Percentiles rank a stretch among this genome's conserved stretches.
phyloP scores from a whole-genome alignment of 306 rosid species.

The Senna siamea region DNA sequence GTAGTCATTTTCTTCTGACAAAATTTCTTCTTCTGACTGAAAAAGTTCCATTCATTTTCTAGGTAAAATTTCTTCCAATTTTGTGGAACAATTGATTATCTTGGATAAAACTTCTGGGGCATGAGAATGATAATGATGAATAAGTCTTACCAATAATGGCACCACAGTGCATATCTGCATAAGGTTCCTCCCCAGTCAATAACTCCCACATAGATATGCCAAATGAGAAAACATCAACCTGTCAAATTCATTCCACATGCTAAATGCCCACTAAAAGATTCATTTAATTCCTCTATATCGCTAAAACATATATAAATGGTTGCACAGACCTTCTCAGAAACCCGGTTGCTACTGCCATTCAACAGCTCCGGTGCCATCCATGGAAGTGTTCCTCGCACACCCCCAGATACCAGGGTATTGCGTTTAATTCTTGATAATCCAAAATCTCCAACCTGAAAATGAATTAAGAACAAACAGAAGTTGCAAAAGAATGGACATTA shows the following conservation, averaged over 20 bases:
- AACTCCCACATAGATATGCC: constrained; percentile 97
- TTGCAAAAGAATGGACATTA: background rate
- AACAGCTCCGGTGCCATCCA: constrained; percentile 98
- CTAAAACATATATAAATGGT: constrained; percentile 16
- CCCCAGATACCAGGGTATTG: constrained; percentile 90
- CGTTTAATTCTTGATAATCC: constrained; percentile 89
- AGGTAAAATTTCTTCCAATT: background rate
- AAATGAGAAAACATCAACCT: constrained; percentile 96
- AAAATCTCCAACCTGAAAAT: constrained; percentile 86
- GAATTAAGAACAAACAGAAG: constrained; percentile 1
- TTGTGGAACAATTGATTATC: background rate
- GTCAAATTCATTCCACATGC: constrained; percentile 34
- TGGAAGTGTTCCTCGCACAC: constrained; percentile 98
- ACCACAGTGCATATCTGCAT: constrained; percentile 96
- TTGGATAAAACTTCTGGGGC: background rate
- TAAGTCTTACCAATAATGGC: constrained; percentile 80
- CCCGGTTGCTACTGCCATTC: constrained; percentile 77
- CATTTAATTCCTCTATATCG: constrained; percentile 17
- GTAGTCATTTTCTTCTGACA: constrained; percentile 2
- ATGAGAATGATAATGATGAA: constrained; percentile 2
- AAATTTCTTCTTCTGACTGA: background rate
- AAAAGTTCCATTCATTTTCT: constrained; percentile 7
- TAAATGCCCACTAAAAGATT: constrained; percentile 30
- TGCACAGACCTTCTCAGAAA: constrained; percentile 83
- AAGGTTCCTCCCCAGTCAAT: constrained; percentile 92